These are phyloP conservation scores for Dactylis glomerata DNA, from an alignment of 176 grass and related monocot genomes.

Conservation along the genomic window DNA sequence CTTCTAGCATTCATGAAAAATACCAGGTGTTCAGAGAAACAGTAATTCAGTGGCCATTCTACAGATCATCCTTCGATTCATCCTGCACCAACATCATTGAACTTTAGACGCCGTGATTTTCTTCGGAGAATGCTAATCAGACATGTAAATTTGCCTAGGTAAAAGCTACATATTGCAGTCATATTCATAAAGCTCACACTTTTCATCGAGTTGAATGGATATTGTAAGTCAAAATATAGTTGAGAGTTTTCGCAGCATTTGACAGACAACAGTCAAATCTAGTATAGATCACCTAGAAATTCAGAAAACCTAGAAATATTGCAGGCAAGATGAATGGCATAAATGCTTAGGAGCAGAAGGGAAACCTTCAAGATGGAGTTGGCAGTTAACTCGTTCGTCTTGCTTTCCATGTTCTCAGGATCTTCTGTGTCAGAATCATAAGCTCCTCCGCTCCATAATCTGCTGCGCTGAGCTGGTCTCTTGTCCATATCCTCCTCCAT, in stretches of 20 bases:
- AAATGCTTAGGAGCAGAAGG: conserved; percentile 1
- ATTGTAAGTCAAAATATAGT: neutral
- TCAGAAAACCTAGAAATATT: neutral
- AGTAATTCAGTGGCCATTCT: neutral
- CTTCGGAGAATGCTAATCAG: neutral
- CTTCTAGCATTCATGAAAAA: conserved; percentile 21
- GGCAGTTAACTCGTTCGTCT: conserved; percentile 22
- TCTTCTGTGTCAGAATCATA: conserved; percentile 85
- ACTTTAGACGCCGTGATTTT: neutral
- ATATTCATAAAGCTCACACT: neutral
- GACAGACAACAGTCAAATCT: neutral
- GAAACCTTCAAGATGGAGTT: conserved; percentile 39
- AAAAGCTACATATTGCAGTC: neutral
- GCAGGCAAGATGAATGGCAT: neutral
- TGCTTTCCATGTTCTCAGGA: conserved; percentile 33
- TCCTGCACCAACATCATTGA: conserved; percentile 43
- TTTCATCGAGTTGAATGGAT: neutral
- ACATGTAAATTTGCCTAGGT: neutral
- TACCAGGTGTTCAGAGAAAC: neutral
- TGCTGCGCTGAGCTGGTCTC: conserved; percentile 57
- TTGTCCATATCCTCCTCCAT: conserved; percentile 63
- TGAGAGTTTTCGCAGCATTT: neutral
- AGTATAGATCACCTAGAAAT: conserved; percentile 1
- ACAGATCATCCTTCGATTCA: conserved; percentile 32
- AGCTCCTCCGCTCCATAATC: conserved; percentile 65